Percentiles rank a stretch among this genome's conserved stretches.
These are phyloP conservation scores for Xerocomellus amylosporus DNA, from an alignment of 768 basidiomycete species.

Conservation along the genomic window DNA sequence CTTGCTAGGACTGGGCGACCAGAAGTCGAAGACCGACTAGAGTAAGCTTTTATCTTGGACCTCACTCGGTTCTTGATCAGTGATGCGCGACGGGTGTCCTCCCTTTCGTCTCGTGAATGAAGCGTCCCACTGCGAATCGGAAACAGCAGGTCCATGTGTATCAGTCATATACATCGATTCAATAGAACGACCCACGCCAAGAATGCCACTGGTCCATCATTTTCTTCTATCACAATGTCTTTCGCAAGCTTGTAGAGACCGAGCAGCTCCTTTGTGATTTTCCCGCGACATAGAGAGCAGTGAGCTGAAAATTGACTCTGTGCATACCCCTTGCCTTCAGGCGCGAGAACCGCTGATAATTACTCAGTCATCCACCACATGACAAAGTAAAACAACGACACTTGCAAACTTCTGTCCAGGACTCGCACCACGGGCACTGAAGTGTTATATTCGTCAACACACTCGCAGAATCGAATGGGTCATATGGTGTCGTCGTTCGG, in stretches of 20 bases:
- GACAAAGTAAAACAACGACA: not conserved
- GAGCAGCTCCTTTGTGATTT: conserved; percentile 40
- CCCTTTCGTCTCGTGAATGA: conserved; percentile 20
- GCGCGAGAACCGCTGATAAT: conserved; percentile 37
- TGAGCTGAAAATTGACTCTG: conserved; percentile 38
- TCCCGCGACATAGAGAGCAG: conserved; percentile 37
- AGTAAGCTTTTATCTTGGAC: not conserved
- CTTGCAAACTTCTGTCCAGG: conserved; percentile 22
- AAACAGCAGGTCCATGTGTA: not conserved
- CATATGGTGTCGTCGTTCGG: conserved; percentile 4
- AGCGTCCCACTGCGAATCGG: conserved; percentile 31
- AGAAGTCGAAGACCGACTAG: not conserved
- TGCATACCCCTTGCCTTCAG: conserved; percentile 43
- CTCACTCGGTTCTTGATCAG: conserved; percentile 19
- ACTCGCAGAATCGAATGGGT: conserved; percentile 26
- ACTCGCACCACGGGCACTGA: conserved; percentile 30
- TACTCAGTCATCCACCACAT: not conserved
- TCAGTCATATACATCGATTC: not conserved
- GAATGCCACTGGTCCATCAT: conserved; percentile 5
- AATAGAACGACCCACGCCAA: conserved; percentile 30
- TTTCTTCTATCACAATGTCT: conserved; percentile 29
- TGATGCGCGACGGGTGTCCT: conserved; percentile 22
- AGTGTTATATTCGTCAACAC: conserved; percentile 19
- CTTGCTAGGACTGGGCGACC: not conserved
- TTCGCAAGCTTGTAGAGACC: conserved; percentile 39